These are phyloP conservation scores for Schizophyllum amplum DNA, from an alignment of 1,284 basidiomycete species.

Conservation along the genomic window DNA sequence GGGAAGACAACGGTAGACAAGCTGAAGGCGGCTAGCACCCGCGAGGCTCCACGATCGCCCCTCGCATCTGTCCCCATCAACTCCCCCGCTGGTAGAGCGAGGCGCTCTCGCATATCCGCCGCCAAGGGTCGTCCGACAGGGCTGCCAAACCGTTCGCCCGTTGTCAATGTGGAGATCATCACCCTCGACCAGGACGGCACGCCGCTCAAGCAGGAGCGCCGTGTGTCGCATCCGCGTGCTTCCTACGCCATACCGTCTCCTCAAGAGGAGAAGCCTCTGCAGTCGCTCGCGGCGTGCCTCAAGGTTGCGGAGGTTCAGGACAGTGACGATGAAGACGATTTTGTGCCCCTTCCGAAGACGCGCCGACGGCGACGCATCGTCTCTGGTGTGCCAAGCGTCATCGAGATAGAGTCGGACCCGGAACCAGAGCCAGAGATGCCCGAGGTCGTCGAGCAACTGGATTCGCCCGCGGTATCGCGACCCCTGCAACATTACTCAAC, in stretches of 20 bases:
- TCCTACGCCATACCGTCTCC: conserved; percentile 20
- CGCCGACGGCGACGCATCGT: conserved; percentile 11
- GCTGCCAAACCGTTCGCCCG: conserved; percentile 28
- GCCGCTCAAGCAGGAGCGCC: conserved; percentile 46
- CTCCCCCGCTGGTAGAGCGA: conserved; percentile 20
- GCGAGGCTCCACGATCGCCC: conserved; percentile 31
- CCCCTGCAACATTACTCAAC: too few relatives aligned
- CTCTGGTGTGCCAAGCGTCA: not conserved
- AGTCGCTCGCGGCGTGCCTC: not conserved
- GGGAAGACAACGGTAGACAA: conserved; percentile 12
- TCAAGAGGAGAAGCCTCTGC: conserved; percentile 1
- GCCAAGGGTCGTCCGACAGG: conserved; percentile 25
- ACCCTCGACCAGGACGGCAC: conserved; percentile 51
- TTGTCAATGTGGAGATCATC: conserved; percentile 59
- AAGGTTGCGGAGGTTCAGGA: not conserved
- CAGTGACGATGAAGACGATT: conserved; percentile 11
- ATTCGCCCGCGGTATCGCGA: too few relatives aligned
- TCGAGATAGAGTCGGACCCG: conserved; percentile 11
- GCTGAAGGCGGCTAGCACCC: conserved; percentile 7
- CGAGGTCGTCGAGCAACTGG: not conserved
- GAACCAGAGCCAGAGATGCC: not conserved
- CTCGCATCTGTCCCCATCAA: conserved; percentile 34
- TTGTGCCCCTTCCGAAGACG: conserved; percentile 12
- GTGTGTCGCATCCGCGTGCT: conserved; percentile 32
- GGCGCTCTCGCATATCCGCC: conserved; percentile 17